phyloP scores from a whole-genome alignment of 1,284 basidiomycete genomes.

The Acaromyces ingoldii region DNA sequence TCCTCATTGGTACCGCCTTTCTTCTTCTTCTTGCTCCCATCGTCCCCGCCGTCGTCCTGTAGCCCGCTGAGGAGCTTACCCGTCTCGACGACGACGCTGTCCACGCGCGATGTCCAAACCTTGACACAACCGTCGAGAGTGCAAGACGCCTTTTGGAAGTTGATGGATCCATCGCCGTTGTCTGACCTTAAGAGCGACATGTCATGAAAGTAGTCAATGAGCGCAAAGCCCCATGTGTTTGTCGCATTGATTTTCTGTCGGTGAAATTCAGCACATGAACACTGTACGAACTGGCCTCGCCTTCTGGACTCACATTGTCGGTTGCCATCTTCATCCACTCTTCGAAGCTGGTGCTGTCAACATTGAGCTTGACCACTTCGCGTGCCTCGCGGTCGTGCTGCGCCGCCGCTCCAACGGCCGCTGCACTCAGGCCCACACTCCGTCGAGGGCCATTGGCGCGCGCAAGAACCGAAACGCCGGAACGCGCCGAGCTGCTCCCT shows the following conservation, averaged over 20 bases:
- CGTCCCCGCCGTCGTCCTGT: constrained; percentile 56
- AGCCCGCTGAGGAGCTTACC: constrained; percentile 91
- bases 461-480: constrained; percentile 4
- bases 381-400: constrained; percentile 1
- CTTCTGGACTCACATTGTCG: constrained; percentile 75
- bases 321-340: constrained; percentile 99
- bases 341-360: constrained; percentile 57
- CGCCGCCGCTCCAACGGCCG: not conserved
- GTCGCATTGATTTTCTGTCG: constrained; percentile 93
- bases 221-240: constrained; percentile 95
- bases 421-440: constrained; percentile 4
- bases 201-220: constrained; percentile 99
- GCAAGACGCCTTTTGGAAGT: constrained; percentile 96
- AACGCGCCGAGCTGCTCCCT: too few species aligned
- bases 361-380: constrained; percentile 19
- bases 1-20: constrained; percentile 16
- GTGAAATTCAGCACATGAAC: not conserved
- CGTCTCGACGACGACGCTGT: constrained; percentile 93
- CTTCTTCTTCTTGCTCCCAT: constrained; percentile 54
- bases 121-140: constrained; percentile 99
- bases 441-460: not conserved
- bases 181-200: constrained; percentile 77
- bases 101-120: constrained; percentile 97
- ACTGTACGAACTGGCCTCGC: not conserved
- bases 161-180: constrained; percentile 61